Evolutionary conservation across 2,329 filamentous ascomycete species (phyloP).

Genomic region (Sordariomycetes sp.): DNA sequence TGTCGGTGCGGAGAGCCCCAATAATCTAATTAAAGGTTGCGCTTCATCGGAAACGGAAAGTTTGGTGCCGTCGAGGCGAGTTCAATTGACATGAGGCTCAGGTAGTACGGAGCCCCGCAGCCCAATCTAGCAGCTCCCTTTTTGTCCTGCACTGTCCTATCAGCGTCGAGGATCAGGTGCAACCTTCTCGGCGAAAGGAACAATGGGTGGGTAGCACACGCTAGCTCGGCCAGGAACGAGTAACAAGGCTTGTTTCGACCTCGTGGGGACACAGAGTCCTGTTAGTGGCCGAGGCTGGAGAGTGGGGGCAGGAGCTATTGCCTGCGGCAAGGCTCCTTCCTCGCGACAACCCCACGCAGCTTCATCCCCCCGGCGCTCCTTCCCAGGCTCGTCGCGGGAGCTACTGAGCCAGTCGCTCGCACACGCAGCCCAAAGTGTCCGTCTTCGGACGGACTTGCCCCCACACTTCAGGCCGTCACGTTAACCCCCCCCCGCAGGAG

Average conservation of each 20-base stretch:
- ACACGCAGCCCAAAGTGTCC: not conserved
- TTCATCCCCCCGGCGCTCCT: not conserved
- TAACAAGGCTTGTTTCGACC: constrained; percentile 3
- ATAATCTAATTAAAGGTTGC: too few relatives aligned
- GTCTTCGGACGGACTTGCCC: not conserved
- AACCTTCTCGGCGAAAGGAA: not conserved
- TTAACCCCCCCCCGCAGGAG: not conserved
- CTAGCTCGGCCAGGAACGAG: not conserved
- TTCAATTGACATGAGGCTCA: too few relatives aligned
- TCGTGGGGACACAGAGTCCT: not conserved
- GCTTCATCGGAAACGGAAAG: too few relatives aligned
- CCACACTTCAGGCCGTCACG: not conserved
- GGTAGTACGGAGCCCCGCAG: too few relatives aligned
- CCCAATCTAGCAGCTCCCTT: not conserved
- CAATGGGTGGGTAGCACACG: not conserved
- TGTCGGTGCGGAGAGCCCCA: too few relatives aligned
- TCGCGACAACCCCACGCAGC: not conserved
- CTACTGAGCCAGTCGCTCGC: not conserved
- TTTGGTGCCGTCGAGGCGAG: too few relatives aligned
- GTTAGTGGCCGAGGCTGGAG: not conserved
- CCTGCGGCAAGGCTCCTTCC: not conserved
- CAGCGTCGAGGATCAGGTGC: not conserved
- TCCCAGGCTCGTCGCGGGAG: not conserved
- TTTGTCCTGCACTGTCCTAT: not conserved
- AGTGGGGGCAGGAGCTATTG: not conserved